These are phyloP conservation scores for Millerozyma miso DNA, from an alignment of 805 yeast genomes.

Conservation along the genomic window DNA sequence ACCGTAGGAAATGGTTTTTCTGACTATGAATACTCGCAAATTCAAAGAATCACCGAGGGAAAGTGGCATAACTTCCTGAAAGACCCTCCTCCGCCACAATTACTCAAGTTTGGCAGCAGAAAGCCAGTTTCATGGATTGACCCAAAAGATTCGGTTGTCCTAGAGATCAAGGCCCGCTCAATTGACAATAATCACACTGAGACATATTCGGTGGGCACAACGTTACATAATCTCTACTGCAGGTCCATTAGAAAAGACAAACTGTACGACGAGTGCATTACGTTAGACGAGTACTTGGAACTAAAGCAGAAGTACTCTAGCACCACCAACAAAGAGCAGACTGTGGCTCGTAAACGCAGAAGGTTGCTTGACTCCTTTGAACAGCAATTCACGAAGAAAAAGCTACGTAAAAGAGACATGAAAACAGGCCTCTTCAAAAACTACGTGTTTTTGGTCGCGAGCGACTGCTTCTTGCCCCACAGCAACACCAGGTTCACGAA, in stretches of 20 bases:
- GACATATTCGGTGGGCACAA: conserved; percentile 60
- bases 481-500: conserved; percentile 26
- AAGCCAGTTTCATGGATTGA: conserved; percentile 74
- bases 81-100: conserved; percentile 35
- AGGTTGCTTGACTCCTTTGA: conserved; percentile 11
- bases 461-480: conserved; percentile 39
- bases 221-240: conserved; percentile 76
- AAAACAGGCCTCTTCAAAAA: conserved; percentile 39
- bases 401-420: conserved; percentile 6
- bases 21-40: conserved; percentile 52
- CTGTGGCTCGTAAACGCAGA: conserved; percentile 23
- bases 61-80: conserved; percentile 52
- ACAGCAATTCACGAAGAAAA: conserved; percentile 4
- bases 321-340: conserved; percentile 23
- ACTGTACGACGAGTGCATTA: conserved; percentile 49
- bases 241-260: conserved; percentile 67
- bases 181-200: conserved; percentile 44
- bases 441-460: conserved; percentile 47
- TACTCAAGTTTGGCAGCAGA: conserved; percentile 53
- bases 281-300: conserved; percentile 49
- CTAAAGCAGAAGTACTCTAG: conserved; percentile 27
- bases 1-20: conserved; percentile 83
- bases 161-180: conserved; percentile 81
- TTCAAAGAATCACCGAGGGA: conserved; percentile 53
- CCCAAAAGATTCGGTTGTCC: conserved; percentile 71